A percentile compares a stretch with the other conserved stretches of the same genome.
These are phyloP conservation scores for Cutaneotrichosporon cavernicola DNA, from an alignment of 1,284 basidiomycete genomes.

Conservation along the genomic window DNA sequence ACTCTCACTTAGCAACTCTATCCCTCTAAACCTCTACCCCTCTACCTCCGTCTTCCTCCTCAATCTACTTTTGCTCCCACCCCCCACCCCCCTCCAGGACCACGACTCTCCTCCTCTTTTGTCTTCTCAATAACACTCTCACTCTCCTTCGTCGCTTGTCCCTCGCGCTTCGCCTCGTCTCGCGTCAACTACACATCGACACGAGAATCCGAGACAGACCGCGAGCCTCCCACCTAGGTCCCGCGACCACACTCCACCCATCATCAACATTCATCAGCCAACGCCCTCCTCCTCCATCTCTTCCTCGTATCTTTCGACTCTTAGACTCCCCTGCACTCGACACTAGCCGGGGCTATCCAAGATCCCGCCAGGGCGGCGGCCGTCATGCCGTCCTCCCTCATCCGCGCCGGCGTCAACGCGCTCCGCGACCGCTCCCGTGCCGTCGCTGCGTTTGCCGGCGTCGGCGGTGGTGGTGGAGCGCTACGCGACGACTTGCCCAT, in stretches of 20 bases:
- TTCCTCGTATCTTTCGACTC: background rate
- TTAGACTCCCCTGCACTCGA: conserved; percentile 7
- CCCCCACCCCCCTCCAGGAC: background rate
- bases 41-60: conserved; percentile 1
- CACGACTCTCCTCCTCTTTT: background rate
- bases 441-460: conserved; percentile 25
- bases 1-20: no score
- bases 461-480: conserved; percentile 5
- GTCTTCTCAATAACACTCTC: background rate
- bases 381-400: conserved; percentile 28
- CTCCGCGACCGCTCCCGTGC: conserved; percentile 25
- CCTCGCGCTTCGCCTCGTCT: background rate
- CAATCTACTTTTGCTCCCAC: background rate
- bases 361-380: conserved; percentile 13
- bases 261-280: conserved; percentile 4
- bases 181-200: background rate
- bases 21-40: background rate
- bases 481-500: conserved; percentile 10
- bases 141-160: conserved; percentile 1
- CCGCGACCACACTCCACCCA: conserved; percentile 2
- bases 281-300: background rate
- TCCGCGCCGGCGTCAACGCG: conserved; percentile 24
- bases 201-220: background rate
- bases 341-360: background rate
- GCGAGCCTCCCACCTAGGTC: background rate